Evolutionary conservation across 257 asterid species (phyloP).

Genomic region (Avicennia marina): DNA sequence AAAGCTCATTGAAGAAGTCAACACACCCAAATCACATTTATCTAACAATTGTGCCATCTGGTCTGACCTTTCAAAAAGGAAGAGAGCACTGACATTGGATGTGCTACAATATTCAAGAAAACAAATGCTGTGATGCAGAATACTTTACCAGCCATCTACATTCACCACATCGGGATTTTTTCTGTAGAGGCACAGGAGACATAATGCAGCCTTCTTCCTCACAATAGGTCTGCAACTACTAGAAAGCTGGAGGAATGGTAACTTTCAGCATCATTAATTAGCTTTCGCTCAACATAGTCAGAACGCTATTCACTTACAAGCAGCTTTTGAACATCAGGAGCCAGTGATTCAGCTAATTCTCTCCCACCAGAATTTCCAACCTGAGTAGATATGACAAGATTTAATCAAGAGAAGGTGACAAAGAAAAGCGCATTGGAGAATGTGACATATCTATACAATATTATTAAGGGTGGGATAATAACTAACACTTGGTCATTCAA

Average conservation of each 20-base stretch:
- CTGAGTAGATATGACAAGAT: constrained; percentile 37
- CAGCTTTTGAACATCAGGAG: constrained; percentile 99
- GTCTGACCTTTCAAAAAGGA: constrained; percentile 72
- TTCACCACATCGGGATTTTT: constrained; percentile 97
- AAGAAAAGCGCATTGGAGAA: background rate
- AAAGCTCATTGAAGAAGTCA: constrained; percentile 98
- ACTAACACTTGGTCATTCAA: too few relatives aligned
- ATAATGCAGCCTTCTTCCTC: constrained; percentile 97
- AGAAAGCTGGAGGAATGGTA: constrained; percentile 59
- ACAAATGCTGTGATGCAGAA: background rate
- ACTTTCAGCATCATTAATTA: constrained; percentile 20
- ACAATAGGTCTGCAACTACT: constrained; percentile 98
- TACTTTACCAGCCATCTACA: constrained; percentile 90
- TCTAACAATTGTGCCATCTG: constrained; percentile 94
- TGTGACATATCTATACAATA: too few relatives aligned
- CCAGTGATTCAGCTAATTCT: constrained; percentile 96
- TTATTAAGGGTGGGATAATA: too few relatives aligned
- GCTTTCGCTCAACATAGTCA: constrained; percentile 17
- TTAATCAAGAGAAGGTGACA: constrained; percentile 17
- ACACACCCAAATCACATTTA: constrained; percentile 97
- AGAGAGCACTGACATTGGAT: constrained; percentile 12
- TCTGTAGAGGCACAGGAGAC: constrained; percentile 91
- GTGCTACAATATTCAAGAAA: background rate
- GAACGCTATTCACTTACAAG: constrained; percentile 61
- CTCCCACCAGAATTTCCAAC: constrained; percentile 99